Conservation (phyloP, 176 grass and related monocot species). For the Aegilops umbellulata region DNA sequence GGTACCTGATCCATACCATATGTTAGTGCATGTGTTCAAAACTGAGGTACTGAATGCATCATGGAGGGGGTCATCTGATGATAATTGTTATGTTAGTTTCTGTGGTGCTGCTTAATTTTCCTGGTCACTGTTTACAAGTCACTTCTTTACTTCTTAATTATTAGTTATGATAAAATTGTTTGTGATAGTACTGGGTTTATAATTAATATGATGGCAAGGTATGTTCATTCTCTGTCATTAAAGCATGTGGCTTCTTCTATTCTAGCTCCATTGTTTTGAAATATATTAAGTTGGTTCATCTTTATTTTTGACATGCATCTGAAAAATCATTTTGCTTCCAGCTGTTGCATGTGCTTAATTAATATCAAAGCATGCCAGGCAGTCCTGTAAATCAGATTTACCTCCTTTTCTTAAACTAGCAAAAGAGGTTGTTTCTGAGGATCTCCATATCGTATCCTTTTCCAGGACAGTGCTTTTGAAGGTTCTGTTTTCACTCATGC, state of each 20-base stretch:
- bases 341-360: not conserved
- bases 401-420: not conserved
- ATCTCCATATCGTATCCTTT: slow-evolving; percentile 21
- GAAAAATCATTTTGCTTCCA: not conserved
- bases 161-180: not conserved
- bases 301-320: not conserved
- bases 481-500: slow-evolving; percentile 96
- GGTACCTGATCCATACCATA: not conserved
- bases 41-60: not conserved
- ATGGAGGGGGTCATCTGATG: not conserved
- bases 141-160: not conserved
- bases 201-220: not conserved
- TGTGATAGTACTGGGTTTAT: not conserved
- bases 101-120: not conserved
- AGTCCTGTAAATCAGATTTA: not conserved
- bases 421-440: not conserved
- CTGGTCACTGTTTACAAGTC: not conserved
- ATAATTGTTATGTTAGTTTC: not conserved
- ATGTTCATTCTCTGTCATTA: not conserved
- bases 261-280: not conserved
- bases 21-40: not conserved
- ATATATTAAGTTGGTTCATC: not conserved
- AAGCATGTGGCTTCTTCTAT: not conserved
- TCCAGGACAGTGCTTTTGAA: slow-evolving; percentile 96
- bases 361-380: not conserved